phyloP scores from a whole-genome alignment of 1,284 basidiomycete species.

The Sporisorium sorghi region DNA sequence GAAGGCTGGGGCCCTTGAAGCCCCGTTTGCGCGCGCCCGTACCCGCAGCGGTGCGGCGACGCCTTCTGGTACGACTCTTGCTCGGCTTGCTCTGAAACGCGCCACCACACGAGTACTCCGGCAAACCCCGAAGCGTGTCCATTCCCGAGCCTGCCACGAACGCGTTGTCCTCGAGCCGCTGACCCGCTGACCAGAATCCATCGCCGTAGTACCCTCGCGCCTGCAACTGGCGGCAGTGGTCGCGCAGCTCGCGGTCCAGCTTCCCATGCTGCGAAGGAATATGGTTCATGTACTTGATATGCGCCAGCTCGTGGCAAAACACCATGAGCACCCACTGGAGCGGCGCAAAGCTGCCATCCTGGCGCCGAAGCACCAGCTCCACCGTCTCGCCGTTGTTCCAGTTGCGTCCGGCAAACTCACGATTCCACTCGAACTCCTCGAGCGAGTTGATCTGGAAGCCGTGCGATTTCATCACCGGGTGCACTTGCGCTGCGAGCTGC shows the following conservation, averaged over 20 bases:
- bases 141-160: constrained; percentile 46
- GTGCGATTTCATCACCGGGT: constrained; percentile 58
- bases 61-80: constrained; percentile 22
- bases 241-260: constrained; percentile 45
- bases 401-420: constrained; percentile 59
- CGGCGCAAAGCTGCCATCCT: constrained; percentile 51
- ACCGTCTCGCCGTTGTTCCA: constrained; percentile 63
- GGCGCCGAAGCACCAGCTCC: constrained; percentile 53
- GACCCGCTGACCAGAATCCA: constrained; percentile 59
- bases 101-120: constrained; percentile 56
- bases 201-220: constrained; percentile 59
- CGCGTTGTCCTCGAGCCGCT: constrained; percentile 43
- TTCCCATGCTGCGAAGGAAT: constrained; percentile 56
- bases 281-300: constrained; percentile 62
- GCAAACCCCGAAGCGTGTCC: constrained; percentile 40
- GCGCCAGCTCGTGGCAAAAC: constrained; percentile 60
- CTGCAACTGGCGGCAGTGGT: constrained; percentile 48
- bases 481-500: constrained; percentile 57
- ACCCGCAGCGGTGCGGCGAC: constrained; percentile 17
- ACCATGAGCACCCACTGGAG: constrained; percentile 55
- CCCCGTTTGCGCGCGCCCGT: constrained; percentile 22
- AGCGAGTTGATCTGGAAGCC: constrained; percentile 61
- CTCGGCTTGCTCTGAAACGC: constrained; percentile 43
- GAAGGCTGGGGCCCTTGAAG: constrained; percentile 52
- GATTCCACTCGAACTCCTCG: constrained; percentile 58